Conservation (phyloP, 257 asterid species). For the Ocimum tenuiflorum region DNA sequence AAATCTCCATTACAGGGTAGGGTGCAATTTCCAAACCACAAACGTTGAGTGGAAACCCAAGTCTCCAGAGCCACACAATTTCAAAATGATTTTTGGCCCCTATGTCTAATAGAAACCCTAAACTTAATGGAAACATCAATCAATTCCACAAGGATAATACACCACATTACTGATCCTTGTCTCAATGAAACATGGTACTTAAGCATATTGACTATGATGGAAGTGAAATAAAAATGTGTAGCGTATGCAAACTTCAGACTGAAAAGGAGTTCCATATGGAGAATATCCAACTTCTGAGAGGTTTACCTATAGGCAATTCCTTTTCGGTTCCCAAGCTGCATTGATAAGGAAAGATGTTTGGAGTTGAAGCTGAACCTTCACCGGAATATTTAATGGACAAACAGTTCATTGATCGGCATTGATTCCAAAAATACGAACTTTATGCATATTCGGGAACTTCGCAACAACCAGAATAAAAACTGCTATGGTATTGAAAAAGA, state of each 20-base stretch:
- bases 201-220: slow-evolving; percentile 3
- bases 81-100: neutral
- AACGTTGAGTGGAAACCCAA: slow-evolving; percentile 4
- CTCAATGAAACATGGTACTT: neutral
- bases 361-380: slow-evolving; percentile 17
- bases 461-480: slow-evolving; percentile 83
- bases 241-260: slow-evolving; percentile 18
- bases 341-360: slow-evolving; percentile 11
- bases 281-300: slow-evolving; percentile 17
- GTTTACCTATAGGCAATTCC: slow-evolving; percentile 20
- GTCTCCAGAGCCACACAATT: neutral
- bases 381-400: neutral
- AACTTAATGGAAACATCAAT: slow-evolving; percentile 12
- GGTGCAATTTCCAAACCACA: too few relatives aligned
- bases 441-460: slow-evolving; percentile 92
- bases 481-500: slow-evolving; percentile 74
- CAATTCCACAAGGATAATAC: neutral
- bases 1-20: neutral
- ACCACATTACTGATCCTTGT: neutral
- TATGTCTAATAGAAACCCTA: neutral
- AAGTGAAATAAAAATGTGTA: slow-evolving; percentile 7
- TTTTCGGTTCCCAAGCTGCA: neutral
- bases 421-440: slow-evolving; percentile 93
- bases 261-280: slow-evolving; percentile 14
- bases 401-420: slow-evolving; percentile 59